Percentiles rank a stretch among this genome's conserved stretches.
Conservation (phyloP, 2,329 filamentous ascomycete species). For the Talaromyces islandicus region DNA sequence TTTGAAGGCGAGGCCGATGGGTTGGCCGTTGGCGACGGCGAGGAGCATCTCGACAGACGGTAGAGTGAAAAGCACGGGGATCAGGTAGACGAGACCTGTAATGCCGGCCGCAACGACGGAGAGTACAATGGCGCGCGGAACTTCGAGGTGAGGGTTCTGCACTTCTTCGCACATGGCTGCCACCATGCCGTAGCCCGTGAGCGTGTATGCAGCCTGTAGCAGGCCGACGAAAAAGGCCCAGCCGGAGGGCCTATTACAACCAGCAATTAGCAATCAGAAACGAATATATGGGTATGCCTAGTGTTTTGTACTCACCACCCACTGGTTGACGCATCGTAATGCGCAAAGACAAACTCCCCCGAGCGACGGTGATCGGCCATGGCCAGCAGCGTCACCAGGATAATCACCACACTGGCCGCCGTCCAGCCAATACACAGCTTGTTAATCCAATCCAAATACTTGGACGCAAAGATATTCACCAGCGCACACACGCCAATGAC, state of each 20-base stretch:
- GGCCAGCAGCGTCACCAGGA: constrained; percentile 56
- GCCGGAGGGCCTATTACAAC: constrained; percentile 48
- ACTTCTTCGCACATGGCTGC: constrained; percentile 69
- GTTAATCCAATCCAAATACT: constrained; percentile 62
- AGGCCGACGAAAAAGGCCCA: constrained; percentile 70
- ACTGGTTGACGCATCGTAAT: constrained; percentile 60
- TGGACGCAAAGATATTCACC: constrained; percentile 60
- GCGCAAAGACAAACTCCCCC: constrained; percentile 60
- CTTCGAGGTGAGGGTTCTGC: constrained; percentile 61
- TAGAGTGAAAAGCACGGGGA: constrained; percentile 70
- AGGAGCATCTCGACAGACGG: constrained; percentile 61
- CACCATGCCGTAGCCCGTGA: constrained; percentile 62
- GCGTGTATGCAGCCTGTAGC: constrained; percentile 52
- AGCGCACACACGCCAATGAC: constrained; percentile 60
- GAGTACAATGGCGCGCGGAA: constrained; percentile 65
- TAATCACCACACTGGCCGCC: constrained; percentile 59
- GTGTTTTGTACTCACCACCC: constrained; percentile 49
- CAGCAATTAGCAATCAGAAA: constrained; percentile 7
- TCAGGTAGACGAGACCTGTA: constrained; percentile 61
- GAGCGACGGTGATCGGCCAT: constrained; percentile 55
- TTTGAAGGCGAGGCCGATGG: constrained; percentile 71
- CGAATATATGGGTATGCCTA: neutral
- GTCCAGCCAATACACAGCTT: constrained; percentile 72
- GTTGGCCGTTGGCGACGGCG: constrained; percentile 63
- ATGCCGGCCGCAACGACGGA: constrained; percentile 62